Conservation (phyloP, 441 rosid species). For the Brassica balearica region DNA sequence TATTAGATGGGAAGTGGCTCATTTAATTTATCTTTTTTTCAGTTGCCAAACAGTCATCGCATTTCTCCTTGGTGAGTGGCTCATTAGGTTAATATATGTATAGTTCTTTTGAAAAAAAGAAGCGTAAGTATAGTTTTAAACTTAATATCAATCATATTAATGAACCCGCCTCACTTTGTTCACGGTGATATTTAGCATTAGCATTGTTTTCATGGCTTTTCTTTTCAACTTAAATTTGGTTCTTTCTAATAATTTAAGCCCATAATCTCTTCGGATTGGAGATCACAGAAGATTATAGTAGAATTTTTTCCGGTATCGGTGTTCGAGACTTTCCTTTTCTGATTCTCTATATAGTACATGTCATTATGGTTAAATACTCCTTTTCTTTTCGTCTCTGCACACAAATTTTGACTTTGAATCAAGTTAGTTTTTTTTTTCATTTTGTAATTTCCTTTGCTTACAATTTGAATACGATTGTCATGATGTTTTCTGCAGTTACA, state of each 20-base stretch:
- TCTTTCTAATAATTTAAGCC: not conserved
- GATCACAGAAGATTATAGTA: not conserved
- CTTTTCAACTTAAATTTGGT: not conserved
- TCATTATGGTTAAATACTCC: not conserved
- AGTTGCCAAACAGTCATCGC: slow-evolving; percentile 7
- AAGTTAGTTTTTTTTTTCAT: not conserved
- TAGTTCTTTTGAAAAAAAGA: not conserved
- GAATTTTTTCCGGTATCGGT: not conserved
- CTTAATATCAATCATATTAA: not conserved
- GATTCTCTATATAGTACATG: not conserved
- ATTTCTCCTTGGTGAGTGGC: not conserved
- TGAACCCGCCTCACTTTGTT: not conserved
- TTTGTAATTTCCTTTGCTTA: not conserved
- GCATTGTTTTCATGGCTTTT: not conserved
- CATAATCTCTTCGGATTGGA: not conserved
- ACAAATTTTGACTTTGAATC: slow-evolving; percentile 35
- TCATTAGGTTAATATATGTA: not conserved
- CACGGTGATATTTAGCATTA: not conserved
- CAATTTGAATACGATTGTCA: not conserved
- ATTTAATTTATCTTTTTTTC: not conserved
- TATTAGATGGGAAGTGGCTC: slow-evolving; percentile 12
- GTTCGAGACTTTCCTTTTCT: slow-evolving; percentile 7
- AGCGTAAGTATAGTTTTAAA: not conserved
- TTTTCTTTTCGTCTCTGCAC: slow-evolving; percentile 3
- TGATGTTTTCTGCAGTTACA: not conserved